These are phyloP conservation scores for Paecilomyces niveus DNA, from an alignment of 2,329 filamentous ascomycete genomes.

Conservation along the genomic window DNA sequence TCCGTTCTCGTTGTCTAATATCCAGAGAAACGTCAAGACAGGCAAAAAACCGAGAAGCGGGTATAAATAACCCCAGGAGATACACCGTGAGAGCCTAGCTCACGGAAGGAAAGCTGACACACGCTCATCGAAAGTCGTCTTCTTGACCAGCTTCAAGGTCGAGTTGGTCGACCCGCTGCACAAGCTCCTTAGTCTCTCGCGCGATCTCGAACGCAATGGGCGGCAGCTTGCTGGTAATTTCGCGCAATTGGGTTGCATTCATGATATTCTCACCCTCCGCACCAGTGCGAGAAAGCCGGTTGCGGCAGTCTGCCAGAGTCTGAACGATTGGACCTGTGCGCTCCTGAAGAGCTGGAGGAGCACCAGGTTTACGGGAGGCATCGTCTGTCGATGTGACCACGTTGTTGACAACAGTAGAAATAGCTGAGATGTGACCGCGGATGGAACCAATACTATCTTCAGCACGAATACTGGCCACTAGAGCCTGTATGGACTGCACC, in stretches of 20 bases:
- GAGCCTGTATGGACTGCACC: conserved; percentile 72
- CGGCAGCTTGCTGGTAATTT: conserved; percentile 64
- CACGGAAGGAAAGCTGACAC: background rate
- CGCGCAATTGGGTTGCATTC: conserved; percentile 42
- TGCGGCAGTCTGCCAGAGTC: conserved; percentile 54
- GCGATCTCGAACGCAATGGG: conserved; percentile 84
- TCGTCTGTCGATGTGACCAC: conserved; percentile 61
- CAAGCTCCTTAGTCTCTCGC: conserved; percentile 70
- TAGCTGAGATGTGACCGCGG: conserved; percentile 61
- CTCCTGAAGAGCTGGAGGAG: conserved; percentile 43
- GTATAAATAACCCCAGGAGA: background rate
- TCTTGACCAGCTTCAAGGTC: conserved; percentile 27
- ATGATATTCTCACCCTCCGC: conserved; percentile 55
- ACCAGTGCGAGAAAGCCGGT: conserved; percentile 58
- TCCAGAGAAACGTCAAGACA: background rate
- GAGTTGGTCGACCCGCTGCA: conserved; percentile 41
- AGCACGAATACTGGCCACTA: conserved; percentile 65
- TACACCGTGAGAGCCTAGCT: background rate
- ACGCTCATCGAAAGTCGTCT: conserved; percentile 13
- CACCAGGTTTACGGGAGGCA: conserved; percentile 43
- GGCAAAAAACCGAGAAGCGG: background rate
- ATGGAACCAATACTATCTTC: conserved; percentile 59
- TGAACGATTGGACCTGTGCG: conserved; percentile 34
- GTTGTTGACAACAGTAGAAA: conserved; percentile 62
- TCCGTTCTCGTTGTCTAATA: conserved; percentile 1